These are phyloP conservation scores for Roridomyces roridus DNA, from an alignment of 768 basidiomycete species.

Conservation along the genomic window DNA sequence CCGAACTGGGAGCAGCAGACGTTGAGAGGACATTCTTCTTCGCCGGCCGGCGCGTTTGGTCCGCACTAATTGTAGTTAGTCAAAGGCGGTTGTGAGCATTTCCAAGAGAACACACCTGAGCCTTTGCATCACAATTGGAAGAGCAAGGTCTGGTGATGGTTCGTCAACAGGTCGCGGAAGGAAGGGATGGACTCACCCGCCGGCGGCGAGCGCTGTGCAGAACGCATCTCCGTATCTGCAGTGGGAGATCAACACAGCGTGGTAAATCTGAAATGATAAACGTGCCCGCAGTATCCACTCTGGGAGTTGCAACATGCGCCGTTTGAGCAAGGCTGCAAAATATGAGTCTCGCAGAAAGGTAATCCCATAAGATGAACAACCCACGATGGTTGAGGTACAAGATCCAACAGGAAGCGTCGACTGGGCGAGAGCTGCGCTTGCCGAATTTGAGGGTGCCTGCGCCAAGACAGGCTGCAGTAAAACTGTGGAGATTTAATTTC, in stretches of 20 bases:
- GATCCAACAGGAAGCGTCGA: conserved; percentile 7
- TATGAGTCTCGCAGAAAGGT: background rate
- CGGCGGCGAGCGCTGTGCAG: conserved; percentile 15
- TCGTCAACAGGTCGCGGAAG: background rate
- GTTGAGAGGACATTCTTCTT: conserved; percentile 13
- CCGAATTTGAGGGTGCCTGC: background rate
- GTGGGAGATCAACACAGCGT: background rate
- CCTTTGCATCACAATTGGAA: conserved; percentile 20
- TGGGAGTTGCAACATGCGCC: conserved; percentile 32
- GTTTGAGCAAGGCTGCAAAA: conserved; percentile 29
- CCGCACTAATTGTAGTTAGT: conserved; percentile 4
- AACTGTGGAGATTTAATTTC: background rate
- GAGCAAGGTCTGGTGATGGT: conserved; percentile 7
- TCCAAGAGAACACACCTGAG: conserved; percentile 3
- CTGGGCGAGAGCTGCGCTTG: conserved; percentile 5
- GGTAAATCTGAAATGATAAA: background rate
- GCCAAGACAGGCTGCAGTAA: background rate
- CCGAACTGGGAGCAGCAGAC: conserved; percentile 24
- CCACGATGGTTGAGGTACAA: background rate
- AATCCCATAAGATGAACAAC: background rate
- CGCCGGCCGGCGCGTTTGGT: conserved; percentile 6
- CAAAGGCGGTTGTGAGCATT: background rate
- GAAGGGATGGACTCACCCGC: background rate
- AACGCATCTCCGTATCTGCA: conserved; percentile 23
- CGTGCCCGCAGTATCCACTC: conserved; percentile 30